Evolutionary conservation across 225 moss, liverwort and hornwort genomes (phyloP).

Genomic region (Polytrichum formosum): DNA sequence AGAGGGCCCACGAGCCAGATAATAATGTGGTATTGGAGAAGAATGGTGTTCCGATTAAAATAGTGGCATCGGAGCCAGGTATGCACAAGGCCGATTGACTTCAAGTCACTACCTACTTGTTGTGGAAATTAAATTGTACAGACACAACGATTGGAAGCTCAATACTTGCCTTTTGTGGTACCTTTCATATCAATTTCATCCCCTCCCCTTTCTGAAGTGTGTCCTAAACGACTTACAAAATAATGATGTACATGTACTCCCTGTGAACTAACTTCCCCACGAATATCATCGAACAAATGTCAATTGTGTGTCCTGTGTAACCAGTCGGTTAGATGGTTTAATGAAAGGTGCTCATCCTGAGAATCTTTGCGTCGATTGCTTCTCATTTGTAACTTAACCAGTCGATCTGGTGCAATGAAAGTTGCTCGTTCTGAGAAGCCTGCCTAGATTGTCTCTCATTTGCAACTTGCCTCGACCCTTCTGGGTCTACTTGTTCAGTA

Average conservation of each 20-base stretch:
- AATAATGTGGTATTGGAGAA: too few relatives aligned
- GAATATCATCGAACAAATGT: too few relatives aligned
- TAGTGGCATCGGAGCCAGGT: not conserved
- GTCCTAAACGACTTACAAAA: not conserved
- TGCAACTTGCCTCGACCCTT: too few relatives aligned
- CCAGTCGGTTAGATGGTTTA: too few relatives aligned
- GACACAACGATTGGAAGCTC: not conserved
- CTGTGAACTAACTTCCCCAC: too few relatives aligned
- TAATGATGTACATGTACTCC: not conserved
- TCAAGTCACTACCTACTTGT: conserved; percentile 1
- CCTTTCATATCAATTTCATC: not conserved
- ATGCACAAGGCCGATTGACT: conserved; percentile 7
- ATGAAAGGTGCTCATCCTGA: not conserved
- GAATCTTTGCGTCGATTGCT: not conserved
- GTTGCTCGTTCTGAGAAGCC: not conserved
- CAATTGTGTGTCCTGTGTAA: too few relatives aligned
- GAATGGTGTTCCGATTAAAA: too few relatives aligned
- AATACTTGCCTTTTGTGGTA: conserved; percentile 10
- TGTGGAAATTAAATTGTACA: conserved; percentile 7
- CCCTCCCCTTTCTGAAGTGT: not conserved
- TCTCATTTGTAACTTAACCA: not conserved
- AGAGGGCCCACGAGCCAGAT: too few relatives aligned
- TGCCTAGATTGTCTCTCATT: not conserved
- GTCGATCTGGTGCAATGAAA: conserved; percentile 1
- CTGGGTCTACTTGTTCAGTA: not conserved